Evolutionary conservation across 2,329 filamentous ascomycete genomes (phyloP).

Genomic region (Trichophyton rubrum): DNA sequence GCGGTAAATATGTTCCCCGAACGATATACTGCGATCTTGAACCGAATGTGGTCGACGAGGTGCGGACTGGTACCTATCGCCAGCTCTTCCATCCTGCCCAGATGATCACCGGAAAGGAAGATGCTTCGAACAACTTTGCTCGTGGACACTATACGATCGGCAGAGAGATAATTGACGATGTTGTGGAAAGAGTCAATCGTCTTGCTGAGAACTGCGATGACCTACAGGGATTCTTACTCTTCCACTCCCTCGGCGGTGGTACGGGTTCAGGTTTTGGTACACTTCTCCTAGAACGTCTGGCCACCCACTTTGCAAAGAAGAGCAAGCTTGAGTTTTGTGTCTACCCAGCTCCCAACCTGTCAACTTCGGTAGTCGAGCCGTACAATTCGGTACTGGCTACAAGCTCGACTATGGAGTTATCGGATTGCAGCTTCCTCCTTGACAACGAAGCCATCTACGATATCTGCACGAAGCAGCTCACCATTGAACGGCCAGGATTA

Average conservation of each 20-base stretch:
- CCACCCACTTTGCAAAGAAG: conserved; percentile 55
- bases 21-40: conserved; percentile 99
- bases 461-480: conserved; percentile 52
- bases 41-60: conserved; percentile 98
- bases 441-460: conserved; percentile 59
- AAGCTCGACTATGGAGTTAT: conserved; percentile 54
- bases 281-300: conserved; percentile 51
- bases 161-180: conserved; percentile 97
- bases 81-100: conserved; percentile 97
- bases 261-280: conserved; percentile 56
- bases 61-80: conserved; percentile 93
- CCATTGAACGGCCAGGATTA: conserved; percentile 51
- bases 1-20: conserved; percentile 97
- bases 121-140: conserved; percentile 99
- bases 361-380: conserved; percentile 55
- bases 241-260: conserved; percentile 57
- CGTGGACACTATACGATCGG: conserved; percentile 99
- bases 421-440: conserved; percentile 56
- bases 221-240: conserved; percentile 87
- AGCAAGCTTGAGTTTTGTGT: conserved; percentile 56
- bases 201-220: conserved; percentile 96
- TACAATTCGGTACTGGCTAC: conserved; percentile 48
- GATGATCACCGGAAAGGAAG: conserved; percentile 99
- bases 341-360: conserved; percentile 52
- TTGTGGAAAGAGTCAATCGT: conserved; percentile 92